A percentile compares a stretch with the other conserved stretches of the same genome.
phyloP scores from a whole-genome alignment of 2,329 filamentous ascomycete genomes.

The Nigrograna mackinnonii region DNA sequence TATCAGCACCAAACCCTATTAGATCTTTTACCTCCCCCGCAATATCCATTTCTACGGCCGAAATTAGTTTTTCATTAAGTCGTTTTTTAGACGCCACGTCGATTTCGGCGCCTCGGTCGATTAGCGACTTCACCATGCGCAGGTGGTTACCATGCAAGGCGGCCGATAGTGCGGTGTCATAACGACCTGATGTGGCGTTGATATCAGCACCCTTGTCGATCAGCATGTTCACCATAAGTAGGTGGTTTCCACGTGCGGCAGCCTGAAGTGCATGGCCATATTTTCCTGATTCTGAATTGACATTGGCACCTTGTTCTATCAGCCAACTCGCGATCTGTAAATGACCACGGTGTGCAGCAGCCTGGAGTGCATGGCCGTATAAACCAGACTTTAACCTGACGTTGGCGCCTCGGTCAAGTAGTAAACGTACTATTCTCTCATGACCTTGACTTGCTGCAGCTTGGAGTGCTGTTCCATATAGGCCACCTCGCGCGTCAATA shows the following conservation, averaged over 20 bases:
- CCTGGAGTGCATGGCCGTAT: conserved; percentile 19
- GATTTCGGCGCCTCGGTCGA: not conserved
- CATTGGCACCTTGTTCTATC: conserved; percentile 3
- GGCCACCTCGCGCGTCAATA: conserved; percentile 17
- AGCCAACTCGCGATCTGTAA: not conserved
- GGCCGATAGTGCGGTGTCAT: not conserved
- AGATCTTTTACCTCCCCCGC: not conserved
- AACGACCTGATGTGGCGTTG: not conserved
- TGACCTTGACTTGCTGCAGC: conserved; percentile 23
- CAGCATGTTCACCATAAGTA: conserved; percentile 1
- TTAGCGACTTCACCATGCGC: not conserved
- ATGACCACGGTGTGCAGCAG: conserved; percentile 17
- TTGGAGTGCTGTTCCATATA: conserved; percentile 25
- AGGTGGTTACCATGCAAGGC: not conserved
- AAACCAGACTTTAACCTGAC: conserved; percentile 16
- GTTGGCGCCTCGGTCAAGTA: conserved; percentile 23
- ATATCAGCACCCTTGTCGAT: not conserved
- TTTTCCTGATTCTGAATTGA: conserved; percentile 7
- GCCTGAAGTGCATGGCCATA: conserved; percentile 5
- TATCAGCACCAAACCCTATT: not conserved
- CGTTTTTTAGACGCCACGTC: not conserved
- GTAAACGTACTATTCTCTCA: conserved; percentile 16
- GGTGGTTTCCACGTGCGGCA: not conserved
- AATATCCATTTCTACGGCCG: not conserved
- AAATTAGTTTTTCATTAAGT: not conserved